Conservation (phyloP, 2,329 filamentous ascomycete genomes). For the Alternaria burnsii region DNA sequence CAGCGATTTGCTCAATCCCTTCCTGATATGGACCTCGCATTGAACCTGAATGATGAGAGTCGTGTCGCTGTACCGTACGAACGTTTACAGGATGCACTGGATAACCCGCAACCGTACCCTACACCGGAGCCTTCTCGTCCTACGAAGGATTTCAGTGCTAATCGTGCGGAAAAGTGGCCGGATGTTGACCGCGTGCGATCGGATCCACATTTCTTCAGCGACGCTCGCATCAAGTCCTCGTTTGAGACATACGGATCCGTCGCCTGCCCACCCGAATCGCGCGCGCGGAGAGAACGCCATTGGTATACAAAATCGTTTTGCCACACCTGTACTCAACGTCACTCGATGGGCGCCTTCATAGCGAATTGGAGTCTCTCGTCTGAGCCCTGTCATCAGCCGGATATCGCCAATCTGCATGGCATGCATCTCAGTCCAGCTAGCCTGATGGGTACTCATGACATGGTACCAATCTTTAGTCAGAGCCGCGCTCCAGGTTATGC, state of each 20-base stretch:
- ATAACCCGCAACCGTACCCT: constrained; percentile 35
- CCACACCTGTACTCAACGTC: constrained; percentile 66
- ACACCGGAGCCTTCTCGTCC: constrained; percentile 31
- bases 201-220: constrained; percentile 40
- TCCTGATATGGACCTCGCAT: constrained; percentile 70
- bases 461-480: constrained; percentile 79
- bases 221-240: constrained; percentile 49
- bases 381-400: constrained; percentile 79
- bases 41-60: constrained; percentile 69
- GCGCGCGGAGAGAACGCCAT: constrained; percentile 64
- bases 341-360: constrained; percentile 73
- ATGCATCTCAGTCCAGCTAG: constrained; percentile 73
- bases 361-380: constrained; percentile 70
- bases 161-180: constrained; percentile 52
- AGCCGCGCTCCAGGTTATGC: constrained; percentile 76
- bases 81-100: constrained; percentile 37
- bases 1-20: constrained; percentile 59
- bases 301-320: constrained; percentile 74
- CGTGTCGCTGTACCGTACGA: constrained; percentile 63
- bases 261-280: constrained; percentile 70
- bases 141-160: constrained; percentile 47
- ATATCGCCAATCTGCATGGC: constrained; percentile 76
- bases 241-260: constrained; percentile 55
- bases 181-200: constrained; percentile 34
- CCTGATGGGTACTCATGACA: constrained; percentile 67